A percentile compares a stretch with the other conserved stretches of the same genome.
phyloP scores from a whole-genome alignment of 2,329 filamentous ascomycete genomes.

The Xylogone sp. region DNA sequence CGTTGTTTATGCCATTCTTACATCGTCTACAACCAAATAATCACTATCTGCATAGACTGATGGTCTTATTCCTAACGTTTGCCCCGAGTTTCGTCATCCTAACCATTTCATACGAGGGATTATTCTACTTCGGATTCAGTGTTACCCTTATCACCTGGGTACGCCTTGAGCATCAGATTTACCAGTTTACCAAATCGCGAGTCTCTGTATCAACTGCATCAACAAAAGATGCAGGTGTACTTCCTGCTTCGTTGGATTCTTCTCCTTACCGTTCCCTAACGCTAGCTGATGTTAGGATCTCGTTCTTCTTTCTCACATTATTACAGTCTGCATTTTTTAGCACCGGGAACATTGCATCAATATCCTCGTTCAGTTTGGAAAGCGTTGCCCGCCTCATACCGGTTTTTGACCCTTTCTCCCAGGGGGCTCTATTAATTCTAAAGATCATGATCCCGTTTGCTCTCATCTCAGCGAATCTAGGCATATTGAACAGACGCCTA shows the following conservation, averaged over 20 bases:
- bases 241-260: slow-evolving; percentile 21
- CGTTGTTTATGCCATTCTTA: slow-evolving; percentile 75
- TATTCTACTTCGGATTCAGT: slow-evolving; percentile 92
- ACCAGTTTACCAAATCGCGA: slow-evolving; percentile 37
- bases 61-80: slow-evolving; percentile 88
- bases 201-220: slow-evolving; percentile 7
- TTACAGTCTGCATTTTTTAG: slow-evolving; percentile 96
- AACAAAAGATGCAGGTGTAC: slow-evolving; percentile 13
- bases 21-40: slow-evolving; percentile 76
- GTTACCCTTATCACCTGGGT: slow-evolving; percentile 84
- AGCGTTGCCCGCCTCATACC: slow-evolving; percentile 84
- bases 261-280: slow-evolving; percentile 58
- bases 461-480: slow-evolving; percentile 88
- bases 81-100: slow-evolving; percentile 92
- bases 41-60: slow-evolving; percentile 85
- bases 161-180: slow-evolving; percentile 78
- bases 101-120: slow-evolving; percentile 93
- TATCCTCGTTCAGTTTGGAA: slow-evolving; percentile 91
- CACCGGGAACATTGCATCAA: slow-evolving; percentile 91
- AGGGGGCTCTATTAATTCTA: slow-evolving; percentile 79
- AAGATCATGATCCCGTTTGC: slow-evolving; percentile 94
- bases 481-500: slow-evolving; percentile 80
- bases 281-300: slow-evolving; percentile 80
- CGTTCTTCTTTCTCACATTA: slow-evolving; percentile 92
- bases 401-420: slow-evolving; percentile 89